These are phyloP conservation scores for Phanerochaete sordida DNA, from an alignment of 768 basidiomycete genomes.

Conservation along the genomic window DNA sequence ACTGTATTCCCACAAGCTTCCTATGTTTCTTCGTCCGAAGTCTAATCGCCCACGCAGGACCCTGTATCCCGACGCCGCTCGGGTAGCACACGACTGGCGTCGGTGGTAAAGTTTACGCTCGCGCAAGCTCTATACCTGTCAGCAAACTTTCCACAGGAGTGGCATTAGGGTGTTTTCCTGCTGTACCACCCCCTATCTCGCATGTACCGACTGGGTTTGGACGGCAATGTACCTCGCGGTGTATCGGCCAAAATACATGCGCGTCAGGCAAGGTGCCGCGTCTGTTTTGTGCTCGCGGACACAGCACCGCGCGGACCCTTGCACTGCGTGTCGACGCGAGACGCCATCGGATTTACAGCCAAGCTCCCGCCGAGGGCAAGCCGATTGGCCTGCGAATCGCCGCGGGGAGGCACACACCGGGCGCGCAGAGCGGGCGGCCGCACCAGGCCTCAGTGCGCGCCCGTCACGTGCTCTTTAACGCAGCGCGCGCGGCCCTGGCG, in stretches of 20 bases:
- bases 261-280: no score
- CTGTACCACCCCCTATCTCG: not conserved
- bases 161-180: not conserved
- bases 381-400: not conserved
- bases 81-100: no score
- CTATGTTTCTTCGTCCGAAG: no score
- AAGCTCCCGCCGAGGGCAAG: no score
- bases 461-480: not conserved
- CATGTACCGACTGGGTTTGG: not conserved
- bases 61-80: no score
- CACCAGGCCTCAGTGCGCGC: not conserved
- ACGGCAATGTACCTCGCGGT: not conserved
- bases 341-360: no score
- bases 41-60: no score
- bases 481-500: not conserved
- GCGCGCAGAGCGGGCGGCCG: not conserved
- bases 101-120: no score
- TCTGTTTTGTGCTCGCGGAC: no score
- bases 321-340: no score
- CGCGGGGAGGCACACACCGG: not conserved
- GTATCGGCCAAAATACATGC: no score
- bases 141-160: not conserved
- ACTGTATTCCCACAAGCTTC: not conserved
- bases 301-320: not conserved
- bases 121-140: not conserved